Conservation (phyloP, 164 flowering plant genomes). For the Vitis amurensis region DNA sequence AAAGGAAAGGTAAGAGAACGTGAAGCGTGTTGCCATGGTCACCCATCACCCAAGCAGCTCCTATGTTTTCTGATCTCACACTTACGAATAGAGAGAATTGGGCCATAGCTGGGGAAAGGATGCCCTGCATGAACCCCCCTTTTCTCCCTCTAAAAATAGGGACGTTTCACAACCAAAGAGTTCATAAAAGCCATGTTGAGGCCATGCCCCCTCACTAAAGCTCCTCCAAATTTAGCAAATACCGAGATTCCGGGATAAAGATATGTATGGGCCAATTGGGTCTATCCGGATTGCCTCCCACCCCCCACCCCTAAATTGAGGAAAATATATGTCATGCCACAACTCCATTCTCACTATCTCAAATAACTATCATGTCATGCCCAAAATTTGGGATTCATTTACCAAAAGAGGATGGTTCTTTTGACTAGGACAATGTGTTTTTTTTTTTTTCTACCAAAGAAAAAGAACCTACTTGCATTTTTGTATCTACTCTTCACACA, state of each 20-base stretch:
- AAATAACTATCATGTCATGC: no score
- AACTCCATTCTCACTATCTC: no score
- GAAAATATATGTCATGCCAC: no score
- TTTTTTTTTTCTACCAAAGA: no score
- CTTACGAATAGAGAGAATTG: not conserved
- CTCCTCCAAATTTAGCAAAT: conserved; percentile 7
- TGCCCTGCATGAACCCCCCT: conserved; percentile 10
- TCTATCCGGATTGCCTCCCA: not conserved
- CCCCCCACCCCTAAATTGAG: no score
- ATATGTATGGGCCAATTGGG: not conserved
- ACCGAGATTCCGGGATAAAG: not conserved
- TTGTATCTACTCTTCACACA: no score
- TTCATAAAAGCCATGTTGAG: not conserved
- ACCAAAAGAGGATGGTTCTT: no score
- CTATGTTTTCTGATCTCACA: not conserved
- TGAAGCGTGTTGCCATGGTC: not conserved
- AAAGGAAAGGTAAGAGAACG: no score
- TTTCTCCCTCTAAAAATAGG: not conserved
- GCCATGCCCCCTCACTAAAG: not conserved
- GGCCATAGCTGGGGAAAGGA: conserved; percentile 17
- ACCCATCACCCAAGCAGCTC: not conserved
- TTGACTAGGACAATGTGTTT: no score
- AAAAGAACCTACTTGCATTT: no score
- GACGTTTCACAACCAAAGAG: not conserved
- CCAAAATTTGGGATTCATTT: no score